phyloP scores from a whole-genome alignment of 2,329 filamentous ascomycete species.

The Coniochaeta sp. region DNA sequence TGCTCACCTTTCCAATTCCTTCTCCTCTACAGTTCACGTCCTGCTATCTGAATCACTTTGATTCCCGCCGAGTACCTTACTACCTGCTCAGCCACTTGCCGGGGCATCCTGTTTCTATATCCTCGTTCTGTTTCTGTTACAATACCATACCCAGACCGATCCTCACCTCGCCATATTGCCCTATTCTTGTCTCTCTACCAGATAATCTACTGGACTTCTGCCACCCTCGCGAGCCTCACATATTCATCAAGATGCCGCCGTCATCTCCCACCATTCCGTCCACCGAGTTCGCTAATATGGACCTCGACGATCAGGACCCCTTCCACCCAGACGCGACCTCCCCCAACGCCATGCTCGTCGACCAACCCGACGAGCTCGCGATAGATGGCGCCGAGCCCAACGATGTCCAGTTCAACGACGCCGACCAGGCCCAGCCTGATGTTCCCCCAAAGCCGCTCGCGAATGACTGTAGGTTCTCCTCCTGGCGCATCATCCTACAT shows the following conservation, averaged over 20 bases:
- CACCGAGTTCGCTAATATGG: slow-evolving; percentile 16
- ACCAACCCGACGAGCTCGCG: slow-evolving; percentile 44
- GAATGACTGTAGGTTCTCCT: slow-evolving; percentile 42
- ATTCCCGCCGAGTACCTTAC: no score
- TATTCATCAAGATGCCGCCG: neutral
- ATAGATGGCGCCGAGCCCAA: slow-evolving; percentile 43
- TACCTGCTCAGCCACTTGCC: no score
- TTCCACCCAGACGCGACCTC: slow-evolving; percentile 45
- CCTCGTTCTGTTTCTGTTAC: no score
- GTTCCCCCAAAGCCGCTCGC: slow-evolving; percentile 31
- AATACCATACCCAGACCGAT: neutral
- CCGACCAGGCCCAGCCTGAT: slow-evolving; percentile 40
- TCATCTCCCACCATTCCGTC: slow-evolving; percentile 7
- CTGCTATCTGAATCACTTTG: no score
- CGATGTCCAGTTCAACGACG: slow-evolving; percentile 46
- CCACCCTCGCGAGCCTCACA: neutral
- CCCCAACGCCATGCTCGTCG: slow-evolving; percentile 50
- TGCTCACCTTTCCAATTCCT: no score
- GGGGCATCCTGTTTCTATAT: no score
- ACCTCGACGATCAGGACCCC: slow-evolving; percentile 30
- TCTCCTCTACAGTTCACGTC: no score
- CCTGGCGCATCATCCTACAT: slow-evolving; percentile 8
- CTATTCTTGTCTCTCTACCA: neutral
- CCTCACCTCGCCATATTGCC: neutral
- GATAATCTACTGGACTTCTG: neutral